phyloP scores from a whole-genome alignment of 371 early-diverging fungal species.

The Mycotypha africana region DNA sequence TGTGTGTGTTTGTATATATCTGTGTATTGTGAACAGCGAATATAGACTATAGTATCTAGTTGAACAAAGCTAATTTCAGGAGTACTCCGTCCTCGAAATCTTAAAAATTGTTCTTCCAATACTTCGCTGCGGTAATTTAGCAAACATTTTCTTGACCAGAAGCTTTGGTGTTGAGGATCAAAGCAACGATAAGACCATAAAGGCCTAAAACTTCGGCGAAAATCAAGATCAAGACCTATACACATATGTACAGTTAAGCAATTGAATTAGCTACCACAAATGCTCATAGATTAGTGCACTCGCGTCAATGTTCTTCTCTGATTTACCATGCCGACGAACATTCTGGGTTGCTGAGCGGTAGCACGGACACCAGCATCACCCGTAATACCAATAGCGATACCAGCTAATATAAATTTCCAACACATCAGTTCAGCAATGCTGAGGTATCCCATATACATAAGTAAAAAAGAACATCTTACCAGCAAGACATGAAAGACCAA shows the following conservation, averaged over 20 bases:
- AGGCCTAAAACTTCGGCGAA: slow-evolving; percentile 98
- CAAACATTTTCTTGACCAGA: slow-evolving; percentile 35
- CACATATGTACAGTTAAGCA: neutral
- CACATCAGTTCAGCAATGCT: no score
- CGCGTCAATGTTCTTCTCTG: no score
- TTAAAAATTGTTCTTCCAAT: no score
- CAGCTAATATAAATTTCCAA: slow-evolving; percentile 64
- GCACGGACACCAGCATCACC: slow-evolving; percentile 95
- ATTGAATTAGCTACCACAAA: neutral
- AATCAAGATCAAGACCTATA: slow-evolving; percentile 85
- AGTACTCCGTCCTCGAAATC: no score
- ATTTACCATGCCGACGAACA: slow-evolving; percentile 88
- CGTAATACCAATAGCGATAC: slow-evolving; percentile 95
- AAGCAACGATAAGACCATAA: slow-evolving; percentile 91
- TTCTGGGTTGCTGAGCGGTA: slow-evolving; percentile 87
- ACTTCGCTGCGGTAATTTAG: no score
- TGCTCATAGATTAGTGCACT: no score
- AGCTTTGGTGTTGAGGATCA: slow-evolving; percentile 93
- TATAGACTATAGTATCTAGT: slow-evolving; percentile 9
- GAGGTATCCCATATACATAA: no score
- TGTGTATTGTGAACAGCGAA: neutral
- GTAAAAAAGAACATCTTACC: slow-evolving; percentile 10
- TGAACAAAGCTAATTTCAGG: no score
- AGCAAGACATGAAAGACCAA: slow-evolving; percentile 90
- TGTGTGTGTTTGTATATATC: neutral